Conservation (phyloP, 345 rosid genomes). For the Euphorbia peplus region DNA sequence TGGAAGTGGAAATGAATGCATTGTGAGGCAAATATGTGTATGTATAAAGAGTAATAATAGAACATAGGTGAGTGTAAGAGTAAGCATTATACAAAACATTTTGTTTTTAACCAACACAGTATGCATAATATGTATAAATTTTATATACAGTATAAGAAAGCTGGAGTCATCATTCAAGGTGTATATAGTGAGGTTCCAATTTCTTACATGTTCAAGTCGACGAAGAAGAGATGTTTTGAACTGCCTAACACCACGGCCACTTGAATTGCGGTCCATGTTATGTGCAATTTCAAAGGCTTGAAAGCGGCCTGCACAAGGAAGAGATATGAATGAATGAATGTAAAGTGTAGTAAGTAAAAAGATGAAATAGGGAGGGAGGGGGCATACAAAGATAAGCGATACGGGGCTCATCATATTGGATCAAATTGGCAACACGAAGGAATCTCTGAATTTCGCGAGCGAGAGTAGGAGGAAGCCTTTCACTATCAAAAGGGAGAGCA, state of each 20-base stretch:
- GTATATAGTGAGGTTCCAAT: conserved; percentile 3
- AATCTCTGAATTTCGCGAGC: conserved; percentile 73
- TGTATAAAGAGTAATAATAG: background rate
- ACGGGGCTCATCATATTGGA: conserved; percentile 68
- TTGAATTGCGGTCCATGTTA: conserved; percentile 64
- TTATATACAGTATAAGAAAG: background rate
- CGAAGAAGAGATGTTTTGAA: conserved; percentile 89
- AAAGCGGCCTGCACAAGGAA: conserved; percentile 62
- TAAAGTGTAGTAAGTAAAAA: too few species aligned
- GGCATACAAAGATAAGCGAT: conserved; percentile 73
- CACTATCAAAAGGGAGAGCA: conserved; percentile 80
- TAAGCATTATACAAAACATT: background rate
- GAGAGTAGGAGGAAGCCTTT: conserved; percentile 74
- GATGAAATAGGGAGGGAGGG: background rate
- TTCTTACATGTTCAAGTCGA: conserved; percentile 68
- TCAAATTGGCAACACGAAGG: conserved; percentile 81
- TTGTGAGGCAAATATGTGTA: background rate
- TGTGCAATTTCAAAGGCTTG: conserved; percentile 83
- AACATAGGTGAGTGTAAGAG: background rate
- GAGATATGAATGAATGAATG: conserved; percentile 12
- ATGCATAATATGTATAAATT: background rate
- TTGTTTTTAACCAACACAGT: background rate
- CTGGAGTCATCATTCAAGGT: background rate
- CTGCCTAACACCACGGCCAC: conserved; percentile 79
- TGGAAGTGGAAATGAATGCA: background rate